Evolutionary conservation across 176 grass and related monocot genomes (phyloP).

Genomic region (Cenchrus americanus): DNA sequence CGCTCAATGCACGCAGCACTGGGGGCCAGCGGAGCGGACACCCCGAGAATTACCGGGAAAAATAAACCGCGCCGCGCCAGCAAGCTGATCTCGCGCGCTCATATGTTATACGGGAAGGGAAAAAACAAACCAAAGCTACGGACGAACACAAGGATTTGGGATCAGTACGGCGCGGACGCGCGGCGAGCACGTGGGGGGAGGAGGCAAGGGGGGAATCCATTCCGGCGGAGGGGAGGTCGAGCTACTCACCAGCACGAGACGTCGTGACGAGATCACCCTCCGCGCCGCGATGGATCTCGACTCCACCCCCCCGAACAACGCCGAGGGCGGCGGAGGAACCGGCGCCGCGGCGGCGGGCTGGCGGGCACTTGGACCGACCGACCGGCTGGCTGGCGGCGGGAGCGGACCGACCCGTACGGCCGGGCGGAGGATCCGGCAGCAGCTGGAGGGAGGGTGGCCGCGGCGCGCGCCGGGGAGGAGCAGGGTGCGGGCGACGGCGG

Average conservation of each 20-base stretch:
- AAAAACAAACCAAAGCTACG: neutral
- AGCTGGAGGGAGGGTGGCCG: neutral
- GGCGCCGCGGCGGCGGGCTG: neutral
- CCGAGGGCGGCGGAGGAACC: neutral
- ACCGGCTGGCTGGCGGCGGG: neutral
- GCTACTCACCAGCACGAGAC: neutral
- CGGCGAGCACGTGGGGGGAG: neutral
- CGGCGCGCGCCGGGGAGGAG: neutral
- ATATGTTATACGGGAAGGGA: neutral
- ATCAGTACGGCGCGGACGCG: neutral
- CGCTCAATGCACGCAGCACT: neutral
- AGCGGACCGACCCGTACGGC: neutral
- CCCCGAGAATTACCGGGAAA: neutral
- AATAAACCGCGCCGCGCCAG: neutral
- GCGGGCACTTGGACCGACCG: neutral
- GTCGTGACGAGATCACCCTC: neutral
- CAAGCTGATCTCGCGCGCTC: neutral
- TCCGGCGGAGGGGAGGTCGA: neutral
- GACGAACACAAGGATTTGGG: neutral
- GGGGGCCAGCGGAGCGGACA: no score
- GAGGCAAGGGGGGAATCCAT: neutral
- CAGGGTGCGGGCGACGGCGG: conserved; percentile 7
- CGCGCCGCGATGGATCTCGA: conserved; percentile 8
- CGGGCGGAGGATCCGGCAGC: neutral
- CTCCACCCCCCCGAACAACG: neutral